These are phyloP conservation scores for Beauveria sp. DNA, from an alignment of 2,329 filamentous ascomycete genomes.

Conservation along the genomic window DNA sequence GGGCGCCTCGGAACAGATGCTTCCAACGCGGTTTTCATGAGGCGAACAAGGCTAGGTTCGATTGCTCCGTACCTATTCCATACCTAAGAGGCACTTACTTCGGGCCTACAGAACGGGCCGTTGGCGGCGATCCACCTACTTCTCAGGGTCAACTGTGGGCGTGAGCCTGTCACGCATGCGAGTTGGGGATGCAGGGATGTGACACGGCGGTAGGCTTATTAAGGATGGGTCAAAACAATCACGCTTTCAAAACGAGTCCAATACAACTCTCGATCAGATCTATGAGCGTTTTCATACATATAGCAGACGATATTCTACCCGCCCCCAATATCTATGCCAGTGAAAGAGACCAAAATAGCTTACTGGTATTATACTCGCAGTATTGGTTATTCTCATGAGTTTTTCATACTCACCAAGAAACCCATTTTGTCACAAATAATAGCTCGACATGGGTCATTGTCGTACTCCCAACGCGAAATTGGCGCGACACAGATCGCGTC, in stretches of 20 bases:
- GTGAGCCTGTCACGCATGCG: not conserved
- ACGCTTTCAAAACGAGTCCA: not conserved
- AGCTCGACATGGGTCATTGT: too few species aligned
- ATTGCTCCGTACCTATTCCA: too few species aligned
- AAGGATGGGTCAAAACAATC: not conserved
- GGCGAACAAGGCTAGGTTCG: not conserved
- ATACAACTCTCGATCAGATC: not conserved
- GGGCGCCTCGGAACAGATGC: not conserved
- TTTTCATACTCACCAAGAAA: too few species aligned
- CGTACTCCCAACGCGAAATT: not conserved
- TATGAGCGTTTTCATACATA: too few species aligned
- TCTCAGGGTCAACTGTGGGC: not conserved
- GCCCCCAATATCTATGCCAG: too few species aligned
- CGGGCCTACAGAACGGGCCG: not conserved
- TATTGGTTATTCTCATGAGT: too few species aligned
- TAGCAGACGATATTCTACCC: too few species aligned
- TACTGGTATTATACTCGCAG: too few species aligned
- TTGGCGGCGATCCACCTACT: not conserved
- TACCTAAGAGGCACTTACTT: too few species aligned
- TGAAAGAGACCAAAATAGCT: too few species aligned
- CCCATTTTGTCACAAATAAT: too few species aligned
- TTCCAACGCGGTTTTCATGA: not conserved
- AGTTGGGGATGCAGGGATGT: not conserved
- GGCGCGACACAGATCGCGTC: slow-evolving; percentile 1
- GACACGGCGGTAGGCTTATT: not conserved